Evolutionary conservation across 2,329 filamentous ascomycete species (phyloP).

Genomic region (Rhinocladiella similis): DNA sequence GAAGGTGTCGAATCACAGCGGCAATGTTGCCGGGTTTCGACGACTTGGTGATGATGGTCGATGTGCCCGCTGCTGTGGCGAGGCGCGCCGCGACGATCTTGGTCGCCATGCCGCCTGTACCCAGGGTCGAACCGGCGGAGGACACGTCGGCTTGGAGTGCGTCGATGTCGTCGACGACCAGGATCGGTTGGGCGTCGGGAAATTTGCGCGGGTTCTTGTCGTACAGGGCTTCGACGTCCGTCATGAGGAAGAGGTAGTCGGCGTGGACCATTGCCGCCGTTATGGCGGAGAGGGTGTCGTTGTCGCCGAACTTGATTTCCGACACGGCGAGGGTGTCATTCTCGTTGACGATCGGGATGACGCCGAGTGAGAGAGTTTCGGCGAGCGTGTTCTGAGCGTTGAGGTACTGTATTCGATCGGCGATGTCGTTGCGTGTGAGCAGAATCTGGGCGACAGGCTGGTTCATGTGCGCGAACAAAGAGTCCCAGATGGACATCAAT

Average conservation of each 20-base stretch:
- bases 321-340: slow-evolving; percentile 96
- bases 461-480: slow-evolving; percentile 79
- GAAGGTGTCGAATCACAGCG: slow-evolving; percentile 79
- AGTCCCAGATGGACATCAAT: slow-evolving; percentile 94
- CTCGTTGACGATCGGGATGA: slow-evolving; percentile 98
- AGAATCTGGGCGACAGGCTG: slow-evolving; percentile 95
- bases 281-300: slow-evolving; percentile 94
- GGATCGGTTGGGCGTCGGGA: slow-evolving; percentile 83
- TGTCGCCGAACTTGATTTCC: slow-evolving; percentile 99
- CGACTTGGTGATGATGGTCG: slow-evolving; percentile 90
- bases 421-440: slow-evolving; percentile 92
- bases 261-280: slow-evolving; percentile 97
- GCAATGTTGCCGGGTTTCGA: slow-evolving; percentile 91
- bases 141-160: slow-evolving; percentile 85
- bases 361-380: slow-evolving; percentile 88
- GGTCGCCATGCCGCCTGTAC: slow-evolving; percentile 95
- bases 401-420: slow-evolving; percentile 88
- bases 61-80: slow-evolving; percentile 91
- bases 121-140: slow-evolving; percentile 80
- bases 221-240: slow-evolving; percentile 95
- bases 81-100: slow-evolving; percentile 93
- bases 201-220: slow-evolving; percentile 89
- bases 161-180: slow-evolving; percentile 86
- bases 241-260: slow-evolving; percentile 97
- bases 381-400: slow-evolving; percentile 96